Evolutionary conservation across 495 filamentous ascomycete species (phyloP), one percentile per base, ranked within the genome.

Genomic region (Daldinia caldariorum): DNA sequence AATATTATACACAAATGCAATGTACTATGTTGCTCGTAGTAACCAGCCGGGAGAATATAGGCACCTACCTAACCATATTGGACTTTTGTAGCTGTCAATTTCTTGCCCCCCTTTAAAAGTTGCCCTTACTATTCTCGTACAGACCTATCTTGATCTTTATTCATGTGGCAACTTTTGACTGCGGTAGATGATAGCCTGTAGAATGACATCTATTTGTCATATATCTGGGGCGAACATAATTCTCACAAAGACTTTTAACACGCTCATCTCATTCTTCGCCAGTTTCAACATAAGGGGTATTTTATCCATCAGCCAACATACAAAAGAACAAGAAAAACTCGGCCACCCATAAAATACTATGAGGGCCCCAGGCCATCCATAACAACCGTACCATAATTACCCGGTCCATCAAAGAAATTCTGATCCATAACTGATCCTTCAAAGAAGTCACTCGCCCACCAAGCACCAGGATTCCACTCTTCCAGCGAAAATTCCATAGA

Each of bases 371-470:
- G 20, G 34, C 39, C 50, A 47, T 60, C 51, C 39, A 73, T 43
- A 50, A 66, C 37, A 8, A 18, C 41, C 9, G 61, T 39, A 1
- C 66, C 58, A 43, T 66, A 73, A n/a, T 66, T 66, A 0, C 58
- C 61, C 20, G 58, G 53, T 0, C 53, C 62, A 7, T 70, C 66
- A 47, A 73, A 69, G 57, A 70, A 73, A 53, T 70, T 70, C 47
- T 70, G 70, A 50, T 73, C 70, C 43, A 73, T 61, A 22, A 54
- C 62, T 31, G 62, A 34, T 6, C 61, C 70, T 1, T 73, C 70
- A 18, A 73, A 73, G 31, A 73, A 64, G 31, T 73, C 66, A 14
- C 69, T 70, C 12, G 50, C 58, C 70, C 70, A 70, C 56, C 43
- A 57, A 26, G 31, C 37, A 2, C 37, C 55, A 0, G 70, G 49